Evolutionary conservation across 2,329 filamentous ascomycete genomes (phyloP).

Genomic region (Aspergillus sp.): DNA sequence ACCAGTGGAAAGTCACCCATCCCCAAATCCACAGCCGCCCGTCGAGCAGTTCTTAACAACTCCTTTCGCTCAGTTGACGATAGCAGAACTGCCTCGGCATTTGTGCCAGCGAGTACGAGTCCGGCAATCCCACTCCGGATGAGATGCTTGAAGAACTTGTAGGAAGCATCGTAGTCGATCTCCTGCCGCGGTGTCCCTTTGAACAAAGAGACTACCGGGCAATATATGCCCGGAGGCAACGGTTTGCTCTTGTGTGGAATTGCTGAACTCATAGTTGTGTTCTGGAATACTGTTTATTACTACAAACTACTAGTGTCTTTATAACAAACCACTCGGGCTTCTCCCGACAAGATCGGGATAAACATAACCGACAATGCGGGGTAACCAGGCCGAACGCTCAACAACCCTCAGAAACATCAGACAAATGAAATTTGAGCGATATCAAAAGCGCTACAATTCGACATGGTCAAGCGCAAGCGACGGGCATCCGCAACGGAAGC

Average conservation of each 20-base stretch:
- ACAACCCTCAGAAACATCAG: not conserved
- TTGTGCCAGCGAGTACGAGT: conserved; percentile 52
- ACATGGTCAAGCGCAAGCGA: conserved; percentile 3
- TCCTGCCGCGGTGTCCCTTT: conserved; percentile 44
- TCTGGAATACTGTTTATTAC: not conserved
- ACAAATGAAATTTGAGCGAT: not conserved
- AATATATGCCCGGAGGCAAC: conserved; percentile 50
- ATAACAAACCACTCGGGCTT: conserved; percentile 10
- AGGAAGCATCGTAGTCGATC: conserved; percentile 50
- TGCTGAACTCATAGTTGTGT: conserved; percentile 25
- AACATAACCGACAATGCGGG: not conserved
- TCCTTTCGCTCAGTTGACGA: conserved; percentile 44
- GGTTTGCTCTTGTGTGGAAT: conserved; percentile 41
- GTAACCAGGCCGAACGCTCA: not conserved
- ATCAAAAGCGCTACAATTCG: not conserved
- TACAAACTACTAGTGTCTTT: not conserved
- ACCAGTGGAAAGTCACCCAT: conserved; percentile 43
- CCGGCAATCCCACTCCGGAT: conserved; percentile 48
- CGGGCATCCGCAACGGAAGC: no score
- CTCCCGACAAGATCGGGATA: not conserved
- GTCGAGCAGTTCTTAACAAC: conserved; percentile 44
- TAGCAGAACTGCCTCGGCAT: conserved; percentile 50
- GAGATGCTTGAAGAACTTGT: conserved; percentile 46
- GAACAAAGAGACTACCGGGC: conserved; percentile 52
- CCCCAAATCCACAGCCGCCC: conserved; percentile 39